Percentiles rank a stretch among this genome's conserved stretches.
Evolutionary conservation across 495 filamentous ascomycete species (phyloP).

Genomic region (Jackrogersella multiformis): DNA sequence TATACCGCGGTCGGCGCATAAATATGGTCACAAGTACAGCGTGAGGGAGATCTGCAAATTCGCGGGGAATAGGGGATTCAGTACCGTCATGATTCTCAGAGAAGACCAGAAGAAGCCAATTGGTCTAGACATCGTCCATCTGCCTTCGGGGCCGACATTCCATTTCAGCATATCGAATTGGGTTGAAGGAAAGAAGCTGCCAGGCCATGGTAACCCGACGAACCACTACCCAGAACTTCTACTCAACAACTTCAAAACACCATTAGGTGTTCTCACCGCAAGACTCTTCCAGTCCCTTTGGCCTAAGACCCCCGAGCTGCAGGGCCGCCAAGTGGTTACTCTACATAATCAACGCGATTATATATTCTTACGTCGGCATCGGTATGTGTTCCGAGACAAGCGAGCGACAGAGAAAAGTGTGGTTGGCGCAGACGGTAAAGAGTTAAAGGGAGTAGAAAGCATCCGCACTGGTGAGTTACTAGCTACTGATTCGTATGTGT

Average conservation of each 20-base stretch:
- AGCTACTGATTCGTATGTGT: background rate
- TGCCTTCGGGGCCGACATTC: constrained; percentile 87
- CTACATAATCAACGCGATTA: constrained; percentile 97
- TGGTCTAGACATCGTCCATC: constrained; percentile 80
- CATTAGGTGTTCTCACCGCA: constrained; percentile 88
- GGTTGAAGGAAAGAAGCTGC: constrained; percentile 82
- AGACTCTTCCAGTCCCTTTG: constrained; percentile 85
- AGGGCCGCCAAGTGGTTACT: constrained; percentile 84
- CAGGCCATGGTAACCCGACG: constrained; percentile 88
- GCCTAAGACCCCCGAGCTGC: constrained; percentile 81
- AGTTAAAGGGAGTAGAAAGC: constrained; percentile 79
- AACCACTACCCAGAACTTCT: constrained; percentile 93
- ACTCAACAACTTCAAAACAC: constrained; percentile 94
- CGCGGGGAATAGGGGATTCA: constrained; percentile 81
- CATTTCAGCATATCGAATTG: constrained; percentile 81
- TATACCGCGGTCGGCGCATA: constrained; percentile 82
- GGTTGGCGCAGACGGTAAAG: constrained; percentile 85
- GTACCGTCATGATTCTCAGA: constrained; percentile 78
- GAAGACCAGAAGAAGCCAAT: constrained; percentile 85
- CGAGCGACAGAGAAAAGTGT: constrained; percentile 85
- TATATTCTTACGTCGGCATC: constrained; percentile 88
- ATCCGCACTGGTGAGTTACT: constrained; percentile 74
- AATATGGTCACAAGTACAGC: constrained; percentile 84
- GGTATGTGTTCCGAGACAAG: constrained; percentile 93
- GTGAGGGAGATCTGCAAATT: constrained; percentile 89